Evolutionary conservation across 2,329 filamentous ascomycete genomes (phyloP).

Genomic region (Malbranchea cinnamomea): DNA sequence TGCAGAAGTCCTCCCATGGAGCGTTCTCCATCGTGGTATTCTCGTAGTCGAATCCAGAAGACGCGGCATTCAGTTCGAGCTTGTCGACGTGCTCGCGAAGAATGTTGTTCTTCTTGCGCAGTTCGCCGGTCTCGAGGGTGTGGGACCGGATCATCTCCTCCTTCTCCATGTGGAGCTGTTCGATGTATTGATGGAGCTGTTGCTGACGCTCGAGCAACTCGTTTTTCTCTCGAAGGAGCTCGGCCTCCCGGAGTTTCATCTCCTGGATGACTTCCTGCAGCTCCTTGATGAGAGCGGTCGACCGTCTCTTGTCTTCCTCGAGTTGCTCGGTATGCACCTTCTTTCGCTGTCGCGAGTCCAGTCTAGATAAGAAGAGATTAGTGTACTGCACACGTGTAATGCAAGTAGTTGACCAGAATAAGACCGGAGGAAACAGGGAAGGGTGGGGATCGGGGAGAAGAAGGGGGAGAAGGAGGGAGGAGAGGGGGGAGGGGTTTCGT

Average conservation of each 20-base stretch:
- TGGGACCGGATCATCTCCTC: conserved; percentile 79
- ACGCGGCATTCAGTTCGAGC: conserved; percentile 27
- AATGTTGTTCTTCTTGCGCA: conserved; percentile 82
- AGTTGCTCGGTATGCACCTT: conserved; percentile 96
- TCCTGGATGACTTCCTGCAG: conserved; percentile 64
- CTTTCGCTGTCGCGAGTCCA: conserved; percentile 93
- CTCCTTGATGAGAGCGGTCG: conserved; percentile 56
- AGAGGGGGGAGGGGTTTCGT: conserved; percentile 33
- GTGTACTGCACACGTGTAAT: conserved; percentile 3
- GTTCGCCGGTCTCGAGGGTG: conserved; percentile 77
- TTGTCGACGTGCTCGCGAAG: conserved; percentile 51
- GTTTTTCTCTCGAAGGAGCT: conserved; percentile 37
- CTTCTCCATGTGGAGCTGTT: conserved; percentile 68
- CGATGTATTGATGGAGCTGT: conserved; percentile 58
- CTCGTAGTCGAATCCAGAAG: conserved; percentile 58
- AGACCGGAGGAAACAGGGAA: not conserved
- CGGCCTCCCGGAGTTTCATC: conserved; percentile 46
- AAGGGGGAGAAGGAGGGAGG: conserved; percentile 12
- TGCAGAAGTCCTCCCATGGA: conserved; percentile 69
- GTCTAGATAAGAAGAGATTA: conserved; percentile 35
- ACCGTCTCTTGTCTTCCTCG: conserved; percentile 93
- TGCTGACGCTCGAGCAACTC: conserved; percentile 60
- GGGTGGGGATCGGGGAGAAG: conserved; percentile 5
- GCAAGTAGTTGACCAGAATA: too few species aligned
- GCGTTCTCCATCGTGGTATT: conserved; percentile 61